phyloP scores from a whole-genome alignment of 345 rosid genomes.

The Aquilaria sinensis region DNA sequence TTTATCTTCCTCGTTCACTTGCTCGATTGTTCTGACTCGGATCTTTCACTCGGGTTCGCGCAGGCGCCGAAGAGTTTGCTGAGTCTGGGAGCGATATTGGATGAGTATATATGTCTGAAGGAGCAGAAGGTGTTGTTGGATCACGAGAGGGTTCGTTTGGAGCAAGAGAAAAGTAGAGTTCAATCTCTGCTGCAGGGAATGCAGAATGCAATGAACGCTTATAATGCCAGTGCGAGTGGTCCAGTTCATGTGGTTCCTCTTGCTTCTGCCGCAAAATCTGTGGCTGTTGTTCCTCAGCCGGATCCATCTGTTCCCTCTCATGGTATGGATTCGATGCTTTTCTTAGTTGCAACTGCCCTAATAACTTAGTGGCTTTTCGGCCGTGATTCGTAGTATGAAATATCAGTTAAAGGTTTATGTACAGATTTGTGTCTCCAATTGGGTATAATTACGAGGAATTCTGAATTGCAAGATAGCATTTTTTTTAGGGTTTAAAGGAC shows the following conservation, averaged over 20 bases:
- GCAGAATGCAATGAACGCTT: conserved; percentile 66
- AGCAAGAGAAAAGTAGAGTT: conserved; percentile 61
- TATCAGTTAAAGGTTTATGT: not conserved
- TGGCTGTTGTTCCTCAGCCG: conserved; percentile 16
- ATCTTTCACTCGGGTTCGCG: not conserved
- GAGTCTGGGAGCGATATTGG: conserved; percentile 56
- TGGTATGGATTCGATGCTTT: conserved; percentile 17
- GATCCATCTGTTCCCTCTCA: conserved; percentile 24
- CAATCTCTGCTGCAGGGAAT: conserved; percentile 59
- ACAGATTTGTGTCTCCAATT: not conserved
- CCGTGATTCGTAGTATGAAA: too few species aligned
- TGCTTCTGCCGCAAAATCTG: conserved; percentile 10
- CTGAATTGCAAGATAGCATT: too few species aligned
- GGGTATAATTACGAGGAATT: not conserved
- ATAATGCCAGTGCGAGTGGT: conserved; percentile 33
- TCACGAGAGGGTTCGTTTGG: conserved; percentile 54
- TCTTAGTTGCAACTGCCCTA: not conserved
- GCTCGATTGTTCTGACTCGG: too few species aligned
- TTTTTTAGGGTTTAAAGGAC: too few species aligned
- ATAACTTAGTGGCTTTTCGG: not conserved
- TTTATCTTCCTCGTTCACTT: not conserved
- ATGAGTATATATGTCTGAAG: conserved; percentile 65
- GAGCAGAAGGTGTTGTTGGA: conserved; percentile 58
- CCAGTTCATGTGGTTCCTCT: conserved; percentile 29
- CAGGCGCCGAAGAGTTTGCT: conserved; percentile 75